Percentiles rank a stretch among this genome's conserved stretches.
These are phyloP conservation scores for Phytopythium cucurbitacearum DNA, from an alignment of 352 stramenopile species.

Conservation along the genomic window DNA sequence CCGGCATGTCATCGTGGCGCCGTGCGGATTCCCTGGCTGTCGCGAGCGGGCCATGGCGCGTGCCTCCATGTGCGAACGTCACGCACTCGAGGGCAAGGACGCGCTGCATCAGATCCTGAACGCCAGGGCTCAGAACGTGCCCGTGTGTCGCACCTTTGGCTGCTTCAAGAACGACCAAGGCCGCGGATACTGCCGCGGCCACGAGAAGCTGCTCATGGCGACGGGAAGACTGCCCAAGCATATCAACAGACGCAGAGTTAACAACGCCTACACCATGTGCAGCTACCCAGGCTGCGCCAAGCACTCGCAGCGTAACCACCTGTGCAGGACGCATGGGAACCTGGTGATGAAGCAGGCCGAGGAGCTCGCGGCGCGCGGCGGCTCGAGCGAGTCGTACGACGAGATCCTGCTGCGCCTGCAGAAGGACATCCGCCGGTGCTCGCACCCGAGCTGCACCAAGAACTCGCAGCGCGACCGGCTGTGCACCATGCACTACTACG, in stretches of 20 bases:
- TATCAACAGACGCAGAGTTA: slow-evolving; percentile 82
- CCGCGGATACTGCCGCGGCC: slow-evolving; percentile 74
- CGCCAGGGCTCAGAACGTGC: slow-evolving; percentile 67
- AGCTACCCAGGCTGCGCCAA: slow-evolving; percentile 79
- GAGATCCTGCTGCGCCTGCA: slow-evolving; percentile 67
- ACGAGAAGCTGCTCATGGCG: slow-evolving; percentile 86
- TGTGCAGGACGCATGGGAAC: slow-evolving; percentile 86
- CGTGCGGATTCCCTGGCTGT: slow-evolving; percentile 82
- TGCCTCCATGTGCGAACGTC: slow-evolving; percentile 69
- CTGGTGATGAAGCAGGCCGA: slow-evolving; percentile 71
- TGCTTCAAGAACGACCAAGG: slow-evolving; percentile 90
- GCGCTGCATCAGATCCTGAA: slow-evolving; percentile 61
- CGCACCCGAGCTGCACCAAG: slow-evolving; percentile 74
- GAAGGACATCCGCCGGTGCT: slow-evolving; percentile 75
- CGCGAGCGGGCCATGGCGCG: slow-evolving; percentile 64
- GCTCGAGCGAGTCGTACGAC: slow-evolving; percentile 51
- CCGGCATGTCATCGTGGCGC: slow-evolving; percentile 79
- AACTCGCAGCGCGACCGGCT: slow-evolving; percentile 84
- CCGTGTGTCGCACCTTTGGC: slow-evolving; percentile 63
- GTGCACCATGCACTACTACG: slow-evolving; percentile 79
- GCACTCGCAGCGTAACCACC: slow-evolving; percentile 80
- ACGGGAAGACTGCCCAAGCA: slow-evolving; percentile 65
- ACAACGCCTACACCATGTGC: slow-evolving; percentile 88
- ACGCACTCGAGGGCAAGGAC: slow-evolving; percentile 64
- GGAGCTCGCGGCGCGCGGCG: slow-evolving; percentile 44